Evolutionary conservation across 441 rosid genomes (phyloP).

Genomic region (Mallotus japonicus): DNA sequence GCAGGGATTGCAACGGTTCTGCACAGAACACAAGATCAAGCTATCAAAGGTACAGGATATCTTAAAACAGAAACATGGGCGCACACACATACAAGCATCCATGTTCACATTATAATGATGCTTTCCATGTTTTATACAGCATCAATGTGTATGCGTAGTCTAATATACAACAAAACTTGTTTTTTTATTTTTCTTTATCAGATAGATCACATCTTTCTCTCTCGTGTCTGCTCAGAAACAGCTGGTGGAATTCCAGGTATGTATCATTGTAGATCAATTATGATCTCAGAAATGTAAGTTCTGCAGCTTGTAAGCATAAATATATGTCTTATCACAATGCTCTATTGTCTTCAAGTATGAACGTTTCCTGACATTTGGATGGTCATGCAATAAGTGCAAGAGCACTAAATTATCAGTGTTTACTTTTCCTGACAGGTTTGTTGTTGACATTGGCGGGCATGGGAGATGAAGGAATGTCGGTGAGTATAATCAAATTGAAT

Average conservation of each 20-base stretch:
- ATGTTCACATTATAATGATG: constrained; percentile 13
- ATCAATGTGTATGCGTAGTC: constrained; percentile 11
- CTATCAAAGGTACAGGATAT: constrained; percentile 64
- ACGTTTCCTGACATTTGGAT: constrained; percentile 8
- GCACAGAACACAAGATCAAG: constrained; percentile 89
- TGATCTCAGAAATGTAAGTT: neutral
- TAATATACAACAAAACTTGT: neutral
- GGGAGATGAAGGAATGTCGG: constrained; percentile 73
- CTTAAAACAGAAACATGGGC: neutral
- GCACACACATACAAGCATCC: neutral
- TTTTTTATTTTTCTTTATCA: constrained; percentile 34
- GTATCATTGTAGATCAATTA: constrained; percentile 27
- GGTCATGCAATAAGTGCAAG: neutral
- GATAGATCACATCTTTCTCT: constrained; percentile 91
- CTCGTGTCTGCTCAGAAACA: constrained; percentile 94
- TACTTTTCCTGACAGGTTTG: constrained; percentile 42
- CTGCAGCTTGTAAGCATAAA: neutral
- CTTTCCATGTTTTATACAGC: constrained; percentile 11
- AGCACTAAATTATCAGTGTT: constrained; percentile 14
- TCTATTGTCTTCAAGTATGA: constrained; percentile 1
- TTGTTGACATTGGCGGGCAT: constrained; percentile 70
- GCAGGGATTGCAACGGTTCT: constrained; percentile 93
- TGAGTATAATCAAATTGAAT: constrained; percentile 36
- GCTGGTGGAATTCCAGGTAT: constrained; percentile 95
- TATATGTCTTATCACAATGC: neutral